Percentiles rank a stretch among this genome's conserved stretches.
Evolutionary conservation across 2,329 filamentous ascomycete species (phyloP).

Genomic region (Fusarium sp.): DNA sequence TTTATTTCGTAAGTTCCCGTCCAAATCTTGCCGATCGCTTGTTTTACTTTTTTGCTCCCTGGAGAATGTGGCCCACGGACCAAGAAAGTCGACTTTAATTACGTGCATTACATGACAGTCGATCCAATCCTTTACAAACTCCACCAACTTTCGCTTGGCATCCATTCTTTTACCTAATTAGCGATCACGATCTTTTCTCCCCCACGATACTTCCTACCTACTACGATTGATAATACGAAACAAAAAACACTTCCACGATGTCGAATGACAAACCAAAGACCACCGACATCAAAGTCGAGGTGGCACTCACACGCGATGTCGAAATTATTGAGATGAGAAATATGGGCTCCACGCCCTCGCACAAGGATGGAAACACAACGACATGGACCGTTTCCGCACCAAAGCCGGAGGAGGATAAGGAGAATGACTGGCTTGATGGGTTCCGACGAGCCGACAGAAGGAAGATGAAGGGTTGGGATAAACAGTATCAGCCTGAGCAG

Average conservation of each 20-base stretch:
- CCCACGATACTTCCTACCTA: neutral
- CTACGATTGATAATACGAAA: slow-evolving; percentile 10
- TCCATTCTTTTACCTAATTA: neutral
- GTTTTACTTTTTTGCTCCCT: neutral
- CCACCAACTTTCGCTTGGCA: slow-evolving; percentile 25
- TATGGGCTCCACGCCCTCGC: slow-evolving; percentile 20
- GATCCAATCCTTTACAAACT: slow-evolving; percentile 5
- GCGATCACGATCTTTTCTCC: slow-evolving; percentile 7
- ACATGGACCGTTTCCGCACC: slow-evolving; percentile 35
- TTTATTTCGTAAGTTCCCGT: slow-evolving; percentile 18
- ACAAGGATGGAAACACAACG: slow-evolving; percentile 17
- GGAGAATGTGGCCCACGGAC: slow-evolving; percentile 25
- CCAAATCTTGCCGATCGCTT: slow-evolving; percentile 22
- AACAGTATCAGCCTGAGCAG: slow-evolving; percentile 37
- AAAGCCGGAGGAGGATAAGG: slow-evolving; percentile 18
- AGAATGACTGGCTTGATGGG: slow-evolving; percentile 43
- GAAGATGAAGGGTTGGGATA: slow-evolving; percentile 43
- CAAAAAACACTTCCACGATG: slow-evolving; percentile 1
- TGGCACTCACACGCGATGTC: slow-evolving; percentile 38
- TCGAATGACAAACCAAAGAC: slow-evolving; percentile 38
- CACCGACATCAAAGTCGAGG: slow-evolving; percentile 41
- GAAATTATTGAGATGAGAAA: slow-evolving; percentile 37
- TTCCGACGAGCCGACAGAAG: slow-evolving; percentile 44
- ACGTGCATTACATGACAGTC: slow-evolving; percentile 19
- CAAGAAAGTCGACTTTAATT: slow-evolving; percentile 27